Percentiles rank a stretch among this genome's conserved stretches.
These are phyloP conservation scores for Sugiyamaella smithiae DNA, from an alignment of 805 yeast genomes.

Conservation along the genomic window DNA sequence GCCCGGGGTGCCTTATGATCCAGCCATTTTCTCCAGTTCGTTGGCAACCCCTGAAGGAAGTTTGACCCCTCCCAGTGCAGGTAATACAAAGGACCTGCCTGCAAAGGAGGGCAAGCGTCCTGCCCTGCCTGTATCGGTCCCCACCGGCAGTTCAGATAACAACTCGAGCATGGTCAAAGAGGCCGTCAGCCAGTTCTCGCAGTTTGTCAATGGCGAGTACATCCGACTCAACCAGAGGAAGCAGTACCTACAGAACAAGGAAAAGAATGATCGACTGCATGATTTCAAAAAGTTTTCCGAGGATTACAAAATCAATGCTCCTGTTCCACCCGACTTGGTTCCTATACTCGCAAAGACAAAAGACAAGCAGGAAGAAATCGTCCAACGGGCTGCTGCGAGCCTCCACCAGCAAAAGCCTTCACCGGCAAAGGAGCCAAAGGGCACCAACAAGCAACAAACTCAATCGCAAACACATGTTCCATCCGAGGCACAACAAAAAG, in stretches of 20 bases:
- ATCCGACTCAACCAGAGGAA: constrained; percentile 31
- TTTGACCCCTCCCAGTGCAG: constrained; percentile 3
- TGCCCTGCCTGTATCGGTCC: constrained; percentile 1
- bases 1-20: constrained; percentile 50
- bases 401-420: constrained; percentile 7
- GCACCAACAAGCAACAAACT: constrained; percentile 7
- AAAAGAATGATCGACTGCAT: constrained; percentile 33
- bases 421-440: not conserved
- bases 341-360: constrained; percentile 71
- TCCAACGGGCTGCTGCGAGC: constrained; percentile 30
- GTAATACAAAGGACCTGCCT: not conserved
- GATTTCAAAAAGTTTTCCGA: constrained; percentile 73
- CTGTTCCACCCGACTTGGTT: constrained; percentile 60
- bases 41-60: constrained; percentile 22
- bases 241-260: constrained; percentile 29
- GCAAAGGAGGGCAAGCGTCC: not conserved
- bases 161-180: constrained; percentile 25
- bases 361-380: constrained; percentile 59
- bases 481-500: not conserved
- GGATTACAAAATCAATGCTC: constrained; percentile 59
- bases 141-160: not conserved
- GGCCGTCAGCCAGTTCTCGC: constrained; percentile 31
- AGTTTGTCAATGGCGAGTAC: constrained; percentile 33
- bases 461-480: constrained; percentile 10
- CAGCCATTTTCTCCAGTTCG: constrained; percentile 54